Evolutionary conservation across 176 grass and related monocot genomes (phyloP), one percentile per base, ranked within the genome.

Genomic region (Tillandsia leiboldiana): DNA sequence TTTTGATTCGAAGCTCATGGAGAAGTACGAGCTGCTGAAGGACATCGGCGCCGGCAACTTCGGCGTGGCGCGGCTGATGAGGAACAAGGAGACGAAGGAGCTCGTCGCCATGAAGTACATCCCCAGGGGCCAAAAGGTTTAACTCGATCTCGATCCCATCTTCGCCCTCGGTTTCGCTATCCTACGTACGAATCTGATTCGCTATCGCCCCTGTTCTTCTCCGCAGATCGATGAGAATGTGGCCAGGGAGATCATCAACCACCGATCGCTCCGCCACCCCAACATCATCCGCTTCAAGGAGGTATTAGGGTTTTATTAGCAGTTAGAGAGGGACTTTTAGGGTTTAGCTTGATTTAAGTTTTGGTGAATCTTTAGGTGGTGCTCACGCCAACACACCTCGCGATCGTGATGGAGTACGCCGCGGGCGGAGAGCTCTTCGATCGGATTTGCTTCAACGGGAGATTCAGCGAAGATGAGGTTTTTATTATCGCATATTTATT

Each of bases 11-110:
- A 26, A 51, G 69, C 22, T 59, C 80, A 93, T 93, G 90, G 90
- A 93, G 86, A 93, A 82, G 87, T 96, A 96, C 84, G 91, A 96
- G 84, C 87, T 96, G 47, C 67, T 96, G 84, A 96, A 87, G 84
- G 91, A 96, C 51, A 96, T 96, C 79, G 91, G 91, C 48, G 71
- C 84, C 66, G 91, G 87, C 27, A 91, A 96, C 80, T 96, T 91
- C 77, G 91, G 87, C 51, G 84, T 96, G 1, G 91, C 87, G 51
- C 70, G 91, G 79, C 63, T 96, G 51, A 91, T 96, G 91, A 77
- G 84, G 13, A 82, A 96, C 84, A 91, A 83, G 79, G 87, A 85
- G 91, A 96, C 91, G 65, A 85, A 83, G 73, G 91, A 96, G 87
- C 87, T 96, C 11, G 87, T 96, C 73, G 91, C 91, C 73, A 90